phyloP scores from a whole-genome alignment of 176 grass and related monocot species.

The Guadua angustifolia region DNA sequence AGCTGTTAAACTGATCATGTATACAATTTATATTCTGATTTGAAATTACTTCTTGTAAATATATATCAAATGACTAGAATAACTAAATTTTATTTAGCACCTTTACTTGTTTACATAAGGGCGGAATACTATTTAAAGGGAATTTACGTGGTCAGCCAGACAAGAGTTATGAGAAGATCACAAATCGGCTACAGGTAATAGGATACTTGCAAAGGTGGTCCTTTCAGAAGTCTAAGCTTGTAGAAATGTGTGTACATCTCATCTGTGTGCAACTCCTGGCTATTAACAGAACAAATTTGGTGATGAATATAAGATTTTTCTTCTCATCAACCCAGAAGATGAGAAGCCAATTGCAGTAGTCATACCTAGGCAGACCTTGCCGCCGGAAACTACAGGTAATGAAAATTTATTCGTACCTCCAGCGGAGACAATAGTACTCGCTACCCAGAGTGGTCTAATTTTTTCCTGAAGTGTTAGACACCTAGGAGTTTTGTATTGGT shows the following conservation, averaged over 20 bases:
- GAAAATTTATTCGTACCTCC: neutral
- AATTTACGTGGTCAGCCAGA: conserved; percentile 84
- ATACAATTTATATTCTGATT: conserved; percentile 18
- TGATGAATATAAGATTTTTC: conserved; percentile 89
- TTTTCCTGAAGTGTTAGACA: neutral
- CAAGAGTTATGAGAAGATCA: conserved; percentile 91
- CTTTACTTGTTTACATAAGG: conserved; percentile 54
- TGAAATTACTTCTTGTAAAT: conserved; percentile 33
- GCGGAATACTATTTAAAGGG: conserved; percentile 92
- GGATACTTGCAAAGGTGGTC: neutral
- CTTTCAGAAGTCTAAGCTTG: neutral
- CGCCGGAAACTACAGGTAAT: conserved; percentile 73
- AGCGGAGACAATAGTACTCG: neutral
- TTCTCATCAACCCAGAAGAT: conserved; percentile 92
- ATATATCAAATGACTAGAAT: neutral
- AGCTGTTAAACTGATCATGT: neutral
- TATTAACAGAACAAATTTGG: conserved; percentile 88
- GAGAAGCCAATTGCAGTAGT: conserved; percentile 93
- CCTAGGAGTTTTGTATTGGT: conserved; percentile 1
- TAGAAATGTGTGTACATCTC: conserved; percentile 25
- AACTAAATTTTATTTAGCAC: conserved; percentile 24
- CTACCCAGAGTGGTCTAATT: conserved; percentile 14
- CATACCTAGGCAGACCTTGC: conserved; percentile 75
- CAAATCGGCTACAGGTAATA: conserved; percentile 77
- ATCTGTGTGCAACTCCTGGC: conserved; percentile 26